These are phyloP conservation scores for Oryza brachyantha DNA, from an alignment of 176 grass and related monocot species.

Conservation along the genomic window DNA sequence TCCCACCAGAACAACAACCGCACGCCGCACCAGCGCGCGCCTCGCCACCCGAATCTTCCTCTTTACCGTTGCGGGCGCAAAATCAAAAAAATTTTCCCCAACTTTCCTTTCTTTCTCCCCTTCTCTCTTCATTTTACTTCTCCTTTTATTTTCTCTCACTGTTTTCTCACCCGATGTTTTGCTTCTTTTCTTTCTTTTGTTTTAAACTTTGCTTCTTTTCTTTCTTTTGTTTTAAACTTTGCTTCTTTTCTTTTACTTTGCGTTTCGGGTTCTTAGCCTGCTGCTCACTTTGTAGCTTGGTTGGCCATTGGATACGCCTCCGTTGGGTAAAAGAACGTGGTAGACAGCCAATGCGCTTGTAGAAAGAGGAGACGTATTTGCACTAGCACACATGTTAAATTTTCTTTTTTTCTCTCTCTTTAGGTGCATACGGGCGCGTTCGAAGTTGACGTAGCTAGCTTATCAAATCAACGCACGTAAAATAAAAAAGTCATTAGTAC, in stretches of 20 bases:
- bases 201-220: neutral
- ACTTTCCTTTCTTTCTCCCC: neutral
- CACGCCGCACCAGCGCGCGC: neutral
- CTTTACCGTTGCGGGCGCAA: conserved; percentile 34
- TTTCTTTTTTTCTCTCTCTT: neutral
- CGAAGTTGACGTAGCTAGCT: too few species aligned
- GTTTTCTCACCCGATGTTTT: neutral
- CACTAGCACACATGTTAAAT: neutral
- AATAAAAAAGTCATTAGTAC: too few species aligned
- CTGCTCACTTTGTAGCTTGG: neutral
- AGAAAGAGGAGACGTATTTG: neutral
- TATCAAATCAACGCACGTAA: too few species aligned
- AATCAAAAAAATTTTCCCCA: neutral
- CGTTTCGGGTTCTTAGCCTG: neutral
- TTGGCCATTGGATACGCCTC: neutral
- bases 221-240: too few species aligned
- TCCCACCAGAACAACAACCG: too few species aligned
- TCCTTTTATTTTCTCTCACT: neutral
- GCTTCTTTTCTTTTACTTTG: neutral
- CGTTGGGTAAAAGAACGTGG: neutral
- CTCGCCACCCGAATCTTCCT: conserved; percentile 20
- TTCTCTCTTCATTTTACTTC: neutral
- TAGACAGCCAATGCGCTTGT: neutral
- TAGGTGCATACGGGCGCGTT: too few species aligned
- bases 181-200: neutral